Conservation (phyloP, 352 stramenopile genomes). For the Phytophthora litchii region DNA sequence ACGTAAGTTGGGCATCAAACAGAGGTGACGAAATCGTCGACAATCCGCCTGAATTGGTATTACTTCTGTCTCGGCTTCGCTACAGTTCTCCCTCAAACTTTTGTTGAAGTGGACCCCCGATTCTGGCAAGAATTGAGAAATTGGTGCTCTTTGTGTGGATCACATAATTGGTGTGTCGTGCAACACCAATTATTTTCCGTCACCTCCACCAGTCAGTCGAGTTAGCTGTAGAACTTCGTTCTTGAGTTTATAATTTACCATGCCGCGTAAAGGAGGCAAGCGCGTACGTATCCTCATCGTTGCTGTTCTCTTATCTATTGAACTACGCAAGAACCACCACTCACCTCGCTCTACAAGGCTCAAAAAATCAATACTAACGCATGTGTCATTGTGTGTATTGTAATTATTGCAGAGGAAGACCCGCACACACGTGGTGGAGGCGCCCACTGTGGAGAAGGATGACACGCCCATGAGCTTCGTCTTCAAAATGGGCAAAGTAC, state of each 20-base stretch:
- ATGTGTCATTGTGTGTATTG: constrained; percentile 4
- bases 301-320: background rate
- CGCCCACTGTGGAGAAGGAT: constrained; percentile 74
- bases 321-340: background rate
- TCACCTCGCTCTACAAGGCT: background rate
- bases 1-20: too few species aligned
- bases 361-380: constrained; percentile 5
- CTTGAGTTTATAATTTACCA: constrained; percentile 26
- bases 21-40: too few species aligned
- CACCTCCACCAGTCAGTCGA: constrained; percentile 16
- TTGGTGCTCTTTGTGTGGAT: too few species aligned
- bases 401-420: constrained; percentile 70
- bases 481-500: constrained; percentile 90
- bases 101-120: too few species aligned
- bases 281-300: constrained; percentile 57
- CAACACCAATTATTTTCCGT: too few species aligned
- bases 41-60: too few species aligned
- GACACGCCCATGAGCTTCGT: constrained; percentile 92
- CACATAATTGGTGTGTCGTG: too few species aligned
- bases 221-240: constrained; percentile 7
- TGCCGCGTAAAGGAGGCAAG: constrained; percentile 88
- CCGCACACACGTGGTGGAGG: constrained; percentile 76
- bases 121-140: too few species aligned
- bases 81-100: too few species aligned
- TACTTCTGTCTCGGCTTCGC: too few species aligned